Conservation (phyloP, 306 rosid species). For the Glycyrrhiza uralensis region DNA sequence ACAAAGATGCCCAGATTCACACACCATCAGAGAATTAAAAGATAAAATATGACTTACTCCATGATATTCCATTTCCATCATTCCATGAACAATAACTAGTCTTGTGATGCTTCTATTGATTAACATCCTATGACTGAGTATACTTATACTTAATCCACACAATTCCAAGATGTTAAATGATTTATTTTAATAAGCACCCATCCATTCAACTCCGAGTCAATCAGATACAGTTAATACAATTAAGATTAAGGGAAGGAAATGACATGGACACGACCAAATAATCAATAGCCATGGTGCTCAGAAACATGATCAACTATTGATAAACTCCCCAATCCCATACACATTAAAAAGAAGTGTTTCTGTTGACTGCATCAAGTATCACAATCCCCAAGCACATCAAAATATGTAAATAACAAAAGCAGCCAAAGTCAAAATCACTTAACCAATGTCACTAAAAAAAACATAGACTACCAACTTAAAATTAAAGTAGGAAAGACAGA, state of each 20-base stretch:
- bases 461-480: conserved; percentile 30
- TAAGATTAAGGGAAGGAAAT: background rate
- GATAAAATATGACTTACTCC: background rate
- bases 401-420: conserved; percentile 23
- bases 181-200: background rate
- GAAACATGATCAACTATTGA: conserved; percentile 11
- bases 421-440: conserved; percentile 27
- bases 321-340: conserved; percentile 5
- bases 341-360: background rate
- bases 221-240: background rate
- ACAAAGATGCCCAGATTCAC: background rate
- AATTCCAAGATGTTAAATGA: background rate
- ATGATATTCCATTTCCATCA: background rate
- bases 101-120: background rate
- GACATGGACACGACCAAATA: background rate
- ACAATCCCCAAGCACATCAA: conserved; percentile 3
- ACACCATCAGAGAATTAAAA: background rate
- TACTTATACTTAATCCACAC: background rate
- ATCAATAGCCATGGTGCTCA: conserved; percentile 1
- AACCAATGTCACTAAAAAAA: conserved; percentile 17
- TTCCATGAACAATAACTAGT: background rate
- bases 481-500: conserved; percentile 26
- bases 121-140: background rate
- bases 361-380: conserved; percentile 17
- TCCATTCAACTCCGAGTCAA: conserved; percentile 13